These are phyloP conservation scores for Pezicula neosporulosa DNA, from an alignment of 2,329 filamentous ascomycete genomes.

Conservation along the genomic window DNA sequence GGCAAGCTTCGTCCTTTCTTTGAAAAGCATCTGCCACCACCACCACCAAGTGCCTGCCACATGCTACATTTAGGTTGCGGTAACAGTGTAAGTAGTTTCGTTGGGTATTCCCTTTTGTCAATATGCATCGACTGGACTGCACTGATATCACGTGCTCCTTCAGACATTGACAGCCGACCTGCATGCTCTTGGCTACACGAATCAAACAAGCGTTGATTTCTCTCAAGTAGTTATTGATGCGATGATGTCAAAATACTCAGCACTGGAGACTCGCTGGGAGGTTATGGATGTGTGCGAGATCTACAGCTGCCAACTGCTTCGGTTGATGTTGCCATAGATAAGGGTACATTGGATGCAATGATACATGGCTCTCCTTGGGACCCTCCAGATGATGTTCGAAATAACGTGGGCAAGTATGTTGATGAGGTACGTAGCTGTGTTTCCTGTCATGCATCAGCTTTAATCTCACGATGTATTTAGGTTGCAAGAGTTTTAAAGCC, in stretches of 20 bases:
- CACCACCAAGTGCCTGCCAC: slow-evolving; percentile 27
- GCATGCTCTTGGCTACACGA: slow-evolving; percentile 40
- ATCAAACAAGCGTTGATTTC: slow-evolving; percentile 55
- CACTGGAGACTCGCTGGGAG: slow-evolving; percentile 36
- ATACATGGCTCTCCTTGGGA: slow-evolving; percentile 51
- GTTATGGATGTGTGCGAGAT: slow-evolving; percentile 47
- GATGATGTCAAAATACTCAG: slow-evolving; percentile 43
- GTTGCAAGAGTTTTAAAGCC: slow-evolving; percentile 44
- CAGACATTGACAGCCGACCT: slow-evolving; percentile 51
- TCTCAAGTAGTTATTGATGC: slow-evolving; percentile 47
- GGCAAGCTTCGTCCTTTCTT: slow-evolving; percentile 45
- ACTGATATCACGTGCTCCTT: not conserved
- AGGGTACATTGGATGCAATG: slow-evolving; percentile 53
- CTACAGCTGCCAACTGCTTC: slow-evolving; percentile 39
- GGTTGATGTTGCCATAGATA: slow-evolving; percentile 55
- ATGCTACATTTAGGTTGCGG: slow-evolving; percentile 57
- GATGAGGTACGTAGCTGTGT: slow-evolving; percentile 36
- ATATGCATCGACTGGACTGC: no score
- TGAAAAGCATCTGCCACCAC: slow-evolving; percentile 35
- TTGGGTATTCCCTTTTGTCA: not conserved
- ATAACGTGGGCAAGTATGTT: slow-evolving; percentile 46
- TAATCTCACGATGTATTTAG: slow-evolving; percentile 20
- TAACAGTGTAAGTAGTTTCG: slow-evolving; percentile 45
- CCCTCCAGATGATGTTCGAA: slow-evolving; percentile 44
- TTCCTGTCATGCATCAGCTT: not conserved